A percentile compares a stretch with the other conserved stretches of the same genome.
Conservation (phyloP, 345 rosid species). For the sweet orange (Citrus sinensis) region DVS_A1.0 CM039163.1:19973001-19973500, state of each 20-base stretch:
- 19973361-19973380: no score
- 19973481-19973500: not conserved
- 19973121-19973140: constrained; percentile 83
- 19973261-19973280: constrained; percentile 41
- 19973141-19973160: constrained; percentile 60
- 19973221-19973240: constrained; percentile 50
- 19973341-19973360: not conserved
- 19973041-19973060: no score
- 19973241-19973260: constrained; percentile 52
- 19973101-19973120: constrained; percentile 66
- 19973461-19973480: no score
- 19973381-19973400: no score
- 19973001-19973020: no score
- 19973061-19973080: constrained; percentile 49
- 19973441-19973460: no score
- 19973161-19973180: constrained; percentile 47
- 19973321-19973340: constrained; percentile 16
- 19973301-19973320: constrained; percentile 68
- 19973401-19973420: no score
- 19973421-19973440: no score
- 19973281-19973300: constrained; percentile 56
- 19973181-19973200: constrained; percentile 52
- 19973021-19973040: no score
- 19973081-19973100: constrained; percentile 64
- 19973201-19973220: constrained; percentile 48